These are phyloP conservation scores for Starmerella floricola DNA, from an alignment of 805 yeast genomes.

Conservation along the genomic window DNA sequence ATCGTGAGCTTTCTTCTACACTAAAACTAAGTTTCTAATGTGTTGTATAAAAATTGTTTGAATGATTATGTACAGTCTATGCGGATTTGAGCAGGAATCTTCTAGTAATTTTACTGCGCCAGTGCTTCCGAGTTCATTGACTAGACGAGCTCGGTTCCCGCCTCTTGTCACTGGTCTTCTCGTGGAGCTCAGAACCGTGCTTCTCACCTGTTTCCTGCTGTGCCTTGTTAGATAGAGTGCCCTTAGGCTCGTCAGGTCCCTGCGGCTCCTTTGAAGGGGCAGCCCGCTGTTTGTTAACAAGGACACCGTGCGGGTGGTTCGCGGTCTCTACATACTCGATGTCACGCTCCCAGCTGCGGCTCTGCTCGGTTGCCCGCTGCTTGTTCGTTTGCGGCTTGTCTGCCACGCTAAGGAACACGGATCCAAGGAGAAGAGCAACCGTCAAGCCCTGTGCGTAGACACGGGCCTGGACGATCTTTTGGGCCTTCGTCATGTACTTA, in stretches of 20 bases:
- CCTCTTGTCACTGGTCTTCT: not conserved
- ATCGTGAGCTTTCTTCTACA: too few species aligned
- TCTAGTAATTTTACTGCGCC: too few species aligned
- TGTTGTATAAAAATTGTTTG: too few species aligned
- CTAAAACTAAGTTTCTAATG: too few species aligned
- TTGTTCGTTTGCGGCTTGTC: constrained; percentile 2
- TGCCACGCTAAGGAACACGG: constrained; percentile 22
- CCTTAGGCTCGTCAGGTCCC: too few species aligned
- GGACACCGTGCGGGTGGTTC: constrained; percentile 14
- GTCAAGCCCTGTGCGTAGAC: constrained; percentile 84
- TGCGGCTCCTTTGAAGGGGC: not conserved
- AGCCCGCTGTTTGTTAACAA: not conserved
- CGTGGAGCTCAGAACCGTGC: too few species aligned
- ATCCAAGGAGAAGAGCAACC: constrained; percentile 52
- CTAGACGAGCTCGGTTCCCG: too few species aligned
- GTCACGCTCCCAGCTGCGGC: constrained; percentile 22
- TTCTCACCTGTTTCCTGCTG: too few species aligned
- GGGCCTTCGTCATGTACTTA: constrained; percentile 58
- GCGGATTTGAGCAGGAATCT: not conserved
- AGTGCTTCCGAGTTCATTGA: too few species aligned
- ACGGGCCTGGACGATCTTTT: constrained; percentile 80
- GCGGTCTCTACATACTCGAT: constrained; percentile 19
- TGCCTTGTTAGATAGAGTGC: too few species aligned
- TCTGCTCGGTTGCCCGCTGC: constrained; percentile 8
- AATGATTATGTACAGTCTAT: not conserved